phyloP scores from a whole-genome alignment of 1,284 basidiomycete species.

The Tilletia indica region DNA sequence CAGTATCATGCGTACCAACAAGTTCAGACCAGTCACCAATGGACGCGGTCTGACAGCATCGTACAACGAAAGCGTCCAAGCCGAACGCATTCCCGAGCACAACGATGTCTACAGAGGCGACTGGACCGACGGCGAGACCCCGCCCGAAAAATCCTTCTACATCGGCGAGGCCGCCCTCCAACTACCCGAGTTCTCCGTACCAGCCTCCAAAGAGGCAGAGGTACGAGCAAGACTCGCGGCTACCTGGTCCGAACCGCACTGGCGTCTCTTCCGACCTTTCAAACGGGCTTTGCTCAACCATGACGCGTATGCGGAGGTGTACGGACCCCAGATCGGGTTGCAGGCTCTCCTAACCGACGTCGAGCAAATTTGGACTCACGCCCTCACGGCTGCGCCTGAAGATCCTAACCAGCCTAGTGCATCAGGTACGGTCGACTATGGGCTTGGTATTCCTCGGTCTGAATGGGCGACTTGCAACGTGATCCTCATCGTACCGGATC shows the following conservation, averaged over 20 bases:
- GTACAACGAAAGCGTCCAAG: slow-evolving; percentile 46
- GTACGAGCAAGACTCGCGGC: slow-evolving; percentile 32
- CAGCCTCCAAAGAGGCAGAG: slow-evolving; percentile 33
- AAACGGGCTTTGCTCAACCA: slow-evolving; percentile 43
- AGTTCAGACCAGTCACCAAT: slow-evolving; percentile 51
- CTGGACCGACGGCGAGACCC: slow-evolving; percentile 39
- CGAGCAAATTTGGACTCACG: slow-evolving; percentile 42
- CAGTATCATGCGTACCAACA: slow-evolving; percentile 53
- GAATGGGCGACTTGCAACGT: slow-evolving; percentile 65
- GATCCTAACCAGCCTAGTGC: slow-evolving; percentile 22
- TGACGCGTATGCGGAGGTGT: slow-evolving; percentile 43
- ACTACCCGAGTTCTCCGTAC: slow-evolving; percentile 42
- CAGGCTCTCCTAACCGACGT: slow-evolving; percentile 47
- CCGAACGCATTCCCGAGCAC: slow-evolving; percentile 49
- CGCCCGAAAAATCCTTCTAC: slow-evolving; percentile 21
- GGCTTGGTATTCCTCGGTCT: slow-evolving; percentile 45
- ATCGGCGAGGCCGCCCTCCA: slow-evolving; percentile 50
- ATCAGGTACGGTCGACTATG: slow-evolving; percentile 25
- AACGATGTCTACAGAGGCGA: slow-evolving; percentile 51
- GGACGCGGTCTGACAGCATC: slow-evolving; percentile 45
- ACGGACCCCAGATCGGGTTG: slow-evolving; percentile 40
- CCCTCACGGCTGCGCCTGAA: slow-evolving; percentile 44
- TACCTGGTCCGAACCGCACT: slow-evolving; percentile 24
- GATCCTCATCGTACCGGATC: slow-evolving; percentile 87
- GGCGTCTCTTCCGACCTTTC: slow-evolving; percentile 52